phyloP scores from a whole-genome alignment of 2,329 filamentous ascomycete genomes.

The Rugonectria rugulosa region DNA sequence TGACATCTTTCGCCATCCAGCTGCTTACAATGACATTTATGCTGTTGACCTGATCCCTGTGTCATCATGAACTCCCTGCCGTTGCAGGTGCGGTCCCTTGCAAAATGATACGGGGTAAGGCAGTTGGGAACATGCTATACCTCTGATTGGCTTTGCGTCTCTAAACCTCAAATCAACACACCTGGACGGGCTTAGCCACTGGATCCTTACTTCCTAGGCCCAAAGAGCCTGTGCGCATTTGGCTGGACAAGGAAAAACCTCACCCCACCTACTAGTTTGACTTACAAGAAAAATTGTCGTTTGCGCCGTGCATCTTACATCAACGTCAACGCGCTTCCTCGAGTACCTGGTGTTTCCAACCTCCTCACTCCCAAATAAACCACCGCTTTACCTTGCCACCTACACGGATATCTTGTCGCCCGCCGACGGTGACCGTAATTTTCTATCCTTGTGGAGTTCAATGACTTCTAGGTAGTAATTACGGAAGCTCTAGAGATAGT shows the following conservation, averaged over 20 bases:
- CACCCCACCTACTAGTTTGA: constrained; percentile 34
- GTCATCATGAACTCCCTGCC: too few relatives aligned
- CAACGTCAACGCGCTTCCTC: constrained; percentile 24
- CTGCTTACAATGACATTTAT: too few relatives aligned
- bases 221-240: constrained; percentile 8
- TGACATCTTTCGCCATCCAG: too few relatives aligned
- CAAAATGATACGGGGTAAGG: too few relatives aligned
- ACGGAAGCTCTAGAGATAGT: constrained; percentile 79
- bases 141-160: neutral
- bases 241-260: constrained; percentile 27
- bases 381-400: too few relatives aligned
- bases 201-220: neutral
- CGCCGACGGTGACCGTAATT: constrained; percentile 13
- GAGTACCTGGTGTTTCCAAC: constrained; percentile 27
- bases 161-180: constrained; percentile 2
- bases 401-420: too few relatives aligned
- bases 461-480: constrained; percentile 74
- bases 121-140: neutral
- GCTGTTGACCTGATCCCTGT: too few relatives aligned
- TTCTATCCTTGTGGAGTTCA: constrained; percentile 45
- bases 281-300: constrained; percentile 41
- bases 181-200: constrained; percentile 11
- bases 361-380: constrained; percentile 7
- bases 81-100: too few relatives aligned
- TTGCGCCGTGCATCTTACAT: constrained; percentile 28